phyloP scores from a whole-genome alignment of 768 basidiomycete genomes.

The Rhizopogon sp. region DNA sequence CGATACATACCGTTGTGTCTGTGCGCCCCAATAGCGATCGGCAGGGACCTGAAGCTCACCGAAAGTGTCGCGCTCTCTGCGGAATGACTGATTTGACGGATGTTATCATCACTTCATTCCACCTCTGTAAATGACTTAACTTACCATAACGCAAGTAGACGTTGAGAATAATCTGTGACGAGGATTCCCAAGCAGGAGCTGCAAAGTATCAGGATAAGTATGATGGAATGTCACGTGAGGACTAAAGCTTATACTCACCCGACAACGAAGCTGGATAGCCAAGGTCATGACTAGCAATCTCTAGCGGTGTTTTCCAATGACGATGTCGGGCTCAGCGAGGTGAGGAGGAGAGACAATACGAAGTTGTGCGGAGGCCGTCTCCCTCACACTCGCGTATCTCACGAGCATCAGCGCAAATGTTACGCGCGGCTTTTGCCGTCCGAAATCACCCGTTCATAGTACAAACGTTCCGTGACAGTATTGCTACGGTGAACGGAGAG shows the following conservation, averaged over 20 bases:
- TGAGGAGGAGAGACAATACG: neutral
- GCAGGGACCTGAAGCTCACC: conserved; percentile 88
- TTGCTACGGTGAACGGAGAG: no score
- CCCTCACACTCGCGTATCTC: no score
- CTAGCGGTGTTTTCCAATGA: neutral
- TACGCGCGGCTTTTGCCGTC: conserved; percentile 6
- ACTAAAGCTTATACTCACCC: conserved; percentile 5
- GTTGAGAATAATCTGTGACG: conserved; percentile 21
- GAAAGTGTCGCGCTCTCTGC: conserved; percentile 90
- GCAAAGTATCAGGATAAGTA: neutral
- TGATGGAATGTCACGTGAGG: conserved; percentile 17
- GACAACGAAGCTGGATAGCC: conserved; percentile 4
- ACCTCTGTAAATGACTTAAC: neutral
- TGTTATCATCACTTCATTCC: neutral
- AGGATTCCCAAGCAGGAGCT: conserved; percentile 5
- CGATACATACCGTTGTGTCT: conserved; percentile 78
- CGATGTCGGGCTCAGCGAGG: neutral
- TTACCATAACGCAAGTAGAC: conserved; percentile 32
- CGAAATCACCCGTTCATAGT: conserved; percentile 6
- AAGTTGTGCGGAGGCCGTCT: no score
- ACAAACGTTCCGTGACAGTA: no score
- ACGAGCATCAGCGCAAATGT: neutral
- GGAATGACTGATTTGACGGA: conserved; percentile 50
- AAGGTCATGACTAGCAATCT: conserved; percentile 3
- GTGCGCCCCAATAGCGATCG: conserved; percentile 95